Evolutionary conservation across 1,284 basidiomycete species (phyloP).

Genomic region (Stygiomarasmius scandens): DNA sequence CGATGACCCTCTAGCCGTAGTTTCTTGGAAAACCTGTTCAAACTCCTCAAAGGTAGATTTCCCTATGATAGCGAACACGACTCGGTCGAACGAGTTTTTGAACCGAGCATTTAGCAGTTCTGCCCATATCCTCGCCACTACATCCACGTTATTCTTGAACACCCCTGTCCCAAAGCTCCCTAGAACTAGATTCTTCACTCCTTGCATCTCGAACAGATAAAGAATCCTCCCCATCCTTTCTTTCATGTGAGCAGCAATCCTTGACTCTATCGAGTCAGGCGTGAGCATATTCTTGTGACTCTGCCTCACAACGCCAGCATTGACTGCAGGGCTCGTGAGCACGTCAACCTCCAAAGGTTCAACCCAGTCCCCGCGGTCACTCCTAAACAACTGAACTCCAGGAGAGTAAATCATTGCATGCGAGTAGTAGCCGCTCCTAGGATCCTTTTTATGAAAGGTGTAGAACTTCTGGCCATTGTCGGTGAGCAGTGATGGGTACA

Average conservation of each 20-base stretch:
- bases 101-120: constrained; percentile 61
- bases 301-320: constrained; percentile 60
- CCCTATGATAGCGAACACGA: constrained; percentile 68
- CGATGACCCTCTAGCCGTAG: neutral
- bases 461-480: constrained; percentile 58
- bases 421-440: constrained; percentile 58
- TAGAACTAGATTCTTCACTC: constrained; percentile 59
- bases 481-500: constrained; percentile 62
- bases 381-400: constrained; percentile 54
- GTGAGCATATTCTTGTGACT: constrained; percentile 8
- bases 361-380: constrained; percentile 56
- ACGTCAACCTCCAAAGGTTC: constrained; percentile 61
- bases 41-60: constrained; percentile 53
- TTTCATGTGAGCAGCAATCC: constrained; percentile 59
- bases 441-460: constrained; percentile 50
- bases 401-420: constrained; percentile 74
- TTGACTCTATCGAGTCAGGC: constrained; percentile 33
- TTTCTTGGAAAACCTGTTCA: constrained; percentile 35
- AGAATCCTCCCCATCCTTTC: constrained; percentile 71
- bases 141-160: constrained; percentile 61
- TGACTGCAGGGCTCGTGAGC: constrained; percentile 68
- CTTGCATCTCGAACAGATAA: constrained; percentile 62
- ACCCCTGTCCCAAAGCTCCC: constrained; percentile 78
- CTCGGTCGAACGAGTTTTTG: constrained; percentile 55
- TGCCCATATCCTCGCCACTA: constrained; percentile 62